Base-by-base conservation (phyloP, 2,329 filamentous ascomycete species). In the Ophiognomonia clavigignenti-juglandacearum region DNA sequence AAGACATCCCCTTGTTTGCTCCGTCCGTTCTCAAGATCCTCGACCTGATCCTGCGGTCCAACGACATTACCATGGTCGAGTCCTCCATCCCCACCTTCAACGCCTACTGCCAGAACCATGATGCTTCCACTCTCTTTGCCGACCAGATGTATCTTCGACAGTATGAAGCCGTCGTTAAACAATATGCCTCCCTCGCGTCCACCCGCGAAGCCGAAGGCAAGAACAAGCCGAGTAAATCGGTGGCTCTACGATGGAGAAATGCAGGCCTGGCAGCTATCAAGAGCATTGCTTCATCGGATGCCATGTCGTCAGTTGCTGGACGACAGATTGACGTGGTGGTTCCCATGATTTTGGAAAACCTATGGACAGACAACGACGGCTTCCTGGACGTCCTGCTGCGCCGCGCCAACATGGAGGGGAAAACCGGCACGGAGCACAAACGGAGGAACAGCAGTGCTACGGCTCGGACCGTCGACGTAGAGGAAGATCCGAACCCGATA, bases 51-150 rank as follows among this genome's bases (percentile, higher is more conserved):
- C 78, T 97, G 45, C 81, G 82, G 51, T 95, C 90, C 53, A 83
- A 85, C 64, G 89, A 97, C 64, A 86, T 97, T 54, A 88, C 86
- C 56, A 88, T 97, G 83, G 84, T 95, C 52, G 91, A 97, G 68
- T 89, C 91, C 29, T 93, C 89, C 3, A 77, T 95, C 53, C 80
- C 84, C 3, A 89, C 88, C 4, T 96, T 96, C 62, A 83, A 91
- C 59, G 84, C 85, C 20, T 93, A 96, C 61, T 97, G 92, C 70
- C 79, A 83, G 50, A 80, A 95, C 68, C 89, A 96, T 64, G 91
- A 97, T 60, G 83, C 85, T 48, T 87, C 89, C 27, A 85, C 85
- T 8, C 80, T 97, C 45, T 83, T 90, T 23, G 90, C 88, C 51
- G 91, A 97, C 62, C 86, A 90, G 62, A 80, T 83, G 51, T 95